Evolutionary conservation across 257 asterid genomes (phyloP), one percentile per base, ranked within the genome.

Genomic region (Prunella vulgaris): DNA sequence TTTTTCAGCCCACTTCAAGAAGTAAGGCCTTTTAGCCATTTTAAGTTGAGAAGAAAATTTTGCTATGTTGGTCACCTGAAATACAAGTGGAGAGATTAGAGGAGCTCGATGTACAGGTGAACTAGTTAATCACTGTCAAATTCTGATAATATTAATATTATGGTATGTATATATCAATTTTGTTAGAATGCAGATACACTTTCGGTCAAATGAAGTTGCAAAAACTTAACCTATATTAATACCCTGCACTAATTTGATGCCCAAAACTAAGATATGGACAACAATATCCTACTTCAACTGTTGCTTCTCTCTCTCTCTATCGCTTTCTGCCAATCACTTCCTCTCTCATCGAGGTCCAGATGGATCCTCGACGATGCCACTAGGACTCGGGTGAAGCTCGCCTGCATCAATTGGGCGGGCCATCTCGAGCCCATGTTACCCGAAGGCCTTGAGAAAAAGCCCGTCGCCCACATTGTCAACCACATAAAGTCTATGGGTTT

Each of bases 371-470:
- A 87, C 37, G 86, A 84, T 2, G 13, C 64, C 28, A 84, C 73
- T 1, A 76, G 85, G 2, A 28, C 32, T 15, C 75, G 89, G 25
- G 83, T 87, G 1, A 89, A 87, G 59, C 84, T 90, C n/a, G 53
- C 63, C 4, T 85, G 95, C 52, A 75, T 32, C 10, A 90, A 86
- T 67, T 85, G 90, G 89, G 88, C 82, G 0, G 90, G 79, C 40
- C 96, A 88, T 66, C 68, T 82, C 14, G 80, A 83, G 73, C 83
- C 84, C 58, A 73, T 88, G 87, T 58, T 86, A 66, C 86, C 96
- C 0, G 95, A 90, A 51, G 93, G 96, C 49, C 81, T 90, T 0
- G 68, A 80, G 54, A 77, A 77, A 54, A 69, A 65, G 63, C 87
- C 88, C 1, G 25, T 84, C 7, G 18, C 10, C 30, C 51, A 81